phyloP scores from a whole-genome alignment of 805 yeast species.

The Sungouiozyma ichnusensis region DNA sequence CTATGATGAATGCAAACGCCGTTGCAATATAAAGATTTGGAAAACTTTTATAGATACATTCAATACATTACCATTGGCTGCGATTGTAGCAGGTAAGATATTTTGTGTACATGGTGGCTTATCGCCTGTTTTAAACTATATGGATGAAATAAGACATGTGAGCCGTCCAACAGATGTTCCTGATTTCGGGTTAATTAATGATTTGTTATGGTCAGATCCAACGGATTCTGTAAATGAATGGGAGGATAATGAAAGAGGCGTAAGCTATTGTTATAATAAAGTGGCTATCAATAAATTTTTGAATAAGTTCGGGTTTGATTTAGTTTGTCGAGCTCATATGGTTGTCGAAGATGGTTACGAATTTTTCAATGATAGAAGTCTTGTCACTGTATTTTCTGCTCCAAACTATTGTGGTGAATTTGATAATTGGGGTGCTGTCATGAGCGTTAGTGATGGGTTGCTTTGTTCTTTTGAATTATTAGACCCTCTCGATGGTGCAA shows the following conservation, averaged over 20 bases:
- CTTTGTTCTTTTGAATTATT: constrained; percentile 86
- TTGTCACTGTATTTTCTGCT: constrained; percentile 73
- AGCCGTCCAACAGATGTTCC: constrained; percentile 80
- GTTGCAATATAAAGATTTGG: constrained; percentile 91
- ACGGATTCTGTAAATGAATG: constrained; percentile 48
- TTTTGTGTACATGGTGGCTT: constrained; percentile 84
- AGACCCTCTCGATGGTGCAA: constrained; percentile 88
- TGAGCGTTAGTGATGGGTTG: constrained; percentile 90
- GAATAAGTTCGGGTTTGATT: constrained; percentile 56
- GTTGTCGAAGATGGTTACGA: constrained; percentile 86
- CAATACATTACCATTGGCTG: constrained; percentile 91
- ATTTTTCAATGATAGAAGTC: constrained; percentile 60
- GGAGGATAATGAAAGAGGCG: constrained; percentile 80
- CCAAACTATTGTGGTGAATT: constrained; percentile 54
- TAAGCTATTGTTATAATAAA: constrained; percentile 65
- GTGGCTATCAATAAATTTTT: constrained; percentile 65
- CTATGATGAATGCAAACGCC: constrained; percentile 93
- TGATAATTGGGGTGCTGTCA: constrained; percentile 94
- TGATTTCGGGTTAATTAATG: constrained; percentile 67
- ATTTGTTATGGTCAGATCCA: constrained; percentile 78
- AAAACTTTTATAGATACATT: constrained; percentile 87
- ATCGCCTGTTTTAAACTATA: constrained; percentile 56
- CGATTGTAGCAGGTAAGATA: constrained; percentile 88
- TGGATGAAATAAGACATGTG: constrained; percentile 60
- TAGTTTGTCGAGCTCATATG: constrained; percentile 79